phyloP scores from a whole-genome alignment of 1,139 yeast species.

The Pichia sp. region DNA sequence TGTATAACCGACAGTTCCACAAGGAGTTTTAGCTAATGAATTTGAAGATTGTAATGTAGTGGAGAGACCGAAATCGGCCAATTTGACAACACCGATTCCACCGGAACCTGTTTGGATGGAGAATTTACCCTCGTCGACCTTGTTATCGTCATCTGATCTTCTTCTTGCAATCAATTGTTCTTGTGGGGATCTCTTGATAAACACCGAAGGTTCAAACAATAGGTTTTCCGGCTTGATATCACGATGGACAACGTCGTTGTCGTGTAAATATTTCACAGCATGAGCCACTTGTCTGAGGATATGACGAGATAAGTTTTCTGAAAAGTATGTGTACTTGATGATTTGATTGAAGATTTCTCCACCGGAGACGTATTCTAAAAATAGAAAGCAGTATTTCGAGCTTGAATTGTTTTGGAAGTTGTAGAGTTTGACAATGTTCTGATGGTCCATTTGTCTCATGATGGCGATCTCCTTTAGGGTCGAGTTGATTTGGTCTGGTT shows the following conservation, averaged over 20 bases:
- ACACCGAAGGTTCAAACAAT: conserved; percentile 73
- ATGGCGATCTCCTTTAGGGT: conserved; percentile 59
- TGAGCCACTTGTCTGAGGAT: conserved; percentile 83
- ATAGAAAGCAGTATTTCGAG: conserved; percentile 47
- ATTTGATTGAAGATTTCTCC: conserved; percentile 60
- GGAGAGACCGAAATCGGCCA: conserved; percentile 72
- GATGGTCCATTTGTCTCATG: conserved; percentile 53
- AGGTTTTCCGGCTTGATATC: conserved; percentile 96
- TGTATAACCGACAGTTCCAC: conserved; percentile 64
- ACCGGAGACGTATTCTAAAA: conserved; percentile 52
- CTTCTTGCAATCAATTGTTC: conserved; percentile 46
- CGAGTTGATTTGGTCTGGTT: conserved; percentile 50
- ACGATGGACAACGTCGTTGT: conserved; percentile 87
- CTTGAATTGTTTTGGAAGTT: conserved; percentile 47
- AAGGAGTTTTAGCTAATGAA: conserved; percentile 53
- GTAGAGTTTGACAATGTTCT: conserved; percentile 47
- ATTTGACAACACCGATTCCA: conserved; percentile 77
- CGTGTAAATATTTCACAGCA: conserved; percentile 81
- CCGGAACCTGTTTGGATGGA: conserved; percentile 82
- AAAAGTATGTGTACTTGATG: conserved; percentile 85
- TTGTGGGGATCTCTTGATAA: conserved; percentile 42
- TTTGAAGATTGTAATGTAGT: conserved; percentile 47
- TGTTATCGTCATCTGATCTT: conserved; percentile 67
- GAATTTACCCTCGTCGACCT: conserved; percentile 90
- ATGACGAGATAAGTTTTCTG: conserved; percentile 83